These are phyloP conservation scores for Dendrothele bispora DNA, from an alignment of 768 basidiomycete species.

Conservation along the genomic window DNA sequence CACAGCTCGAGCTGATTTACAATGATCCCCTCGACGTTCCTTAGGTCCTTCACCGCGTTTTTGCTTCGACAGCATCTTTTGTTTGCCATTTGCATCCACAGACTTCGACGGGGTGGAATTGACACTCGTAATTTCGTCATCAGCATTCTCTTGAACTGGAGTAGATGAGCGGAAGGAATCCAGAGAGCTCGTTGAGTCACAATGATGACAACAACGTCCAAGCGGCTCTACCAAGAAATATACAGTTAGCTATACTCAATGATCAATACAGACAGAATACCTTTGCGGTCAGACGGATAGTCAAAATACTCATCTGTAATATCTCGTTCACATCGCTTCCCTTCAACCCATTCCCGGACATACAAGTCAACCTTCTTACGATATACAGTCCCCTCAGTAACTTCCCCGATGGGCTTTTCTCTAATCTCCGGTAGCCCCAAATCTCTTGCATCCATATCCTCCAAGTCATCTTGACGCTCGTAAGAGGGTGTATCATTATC, in stretches of 20 bases:
- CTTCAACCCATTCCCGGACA: constrained; percentile 24
- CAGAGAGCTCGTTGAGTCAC: neutral
- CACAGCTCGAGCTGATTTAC: neutral
- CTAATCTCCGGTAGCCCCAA: constrained; percentile 14
- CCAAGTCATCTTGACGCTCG: too few relatives aligned
- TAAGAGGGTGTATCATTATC: too few relatives aligned
- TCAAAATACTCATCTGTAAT: constrained; percentile 24
- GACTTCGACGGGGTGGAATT: neutral
- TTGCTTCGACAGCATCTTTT: too few relatives aligned
- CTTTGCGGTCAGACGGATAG: neutral
- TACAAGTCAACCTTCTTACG: too few relatives aligned
- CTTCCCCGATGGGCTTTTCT: too few relatives aligned
- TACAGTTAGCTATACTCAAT: neutral
- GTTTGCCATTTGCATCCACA: neutral
- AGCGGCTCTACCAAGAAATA: neutral
- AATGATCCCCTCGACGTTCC: neutral
- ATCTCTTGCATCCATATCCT: constrained; percentile 11
- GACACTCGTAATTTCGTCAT: neutral
- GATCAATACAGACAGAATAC: neutral
- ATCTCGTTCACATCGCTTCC: constrained; percentile 18
- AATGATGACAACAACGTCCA: neutral
- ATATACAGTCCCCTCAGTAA: too few relatives aligned
- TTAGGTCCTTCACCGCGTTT: neutral
- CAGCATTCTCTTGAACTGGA: too few relatives aligned
- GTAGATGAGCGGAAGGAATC: neutral